Conservation (phyloP, 2,329 filamentous ascomycete species). For the Beauveria medogensis region DNA sequence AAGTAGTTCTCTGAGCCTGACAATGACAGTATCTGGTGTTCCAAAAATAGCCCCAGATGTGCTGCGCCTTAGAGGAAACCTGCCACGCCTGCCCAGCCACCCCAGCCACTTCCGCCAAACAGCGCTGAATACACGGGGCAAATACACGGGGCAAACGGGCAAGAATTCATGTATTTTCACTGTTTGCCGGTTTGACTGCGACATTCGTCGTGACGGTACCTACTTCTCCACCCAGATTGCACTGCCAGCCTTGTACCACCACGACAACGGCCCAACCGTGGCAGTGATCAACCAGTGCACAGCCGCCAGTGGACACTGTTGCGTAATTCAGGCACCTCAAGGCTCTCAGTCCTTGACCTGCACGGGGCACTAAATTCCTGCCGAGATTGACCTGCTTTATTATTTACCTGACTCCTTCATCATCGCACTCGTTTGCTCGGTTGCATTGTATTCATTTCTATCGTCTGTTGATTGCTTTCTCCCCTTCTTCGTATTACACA, state of each 20-base stretch:
- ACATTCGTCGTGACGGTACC: background rate
- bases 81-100: background rate
- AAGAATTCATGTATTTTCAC: background rate
- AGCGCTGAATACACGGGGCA: background rate
- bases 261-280: background rate
- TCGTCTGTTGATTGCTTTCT: background rate
- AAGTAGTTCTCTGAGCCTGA: too few species aligned
- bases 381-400: background rate
- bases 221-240: background rate
- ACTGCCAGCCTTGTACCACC: background rate
- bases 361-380: background rate
- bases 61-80: background rate
- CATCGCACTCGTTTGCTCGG: background rate
- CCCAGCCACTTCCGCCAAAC: background rate
- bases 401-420: background rate
- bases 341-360: background rate
- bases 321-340: slow-evolving; percentile 5
- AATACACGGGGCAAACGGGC: background rate
- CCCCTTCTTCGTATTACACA: background rate
- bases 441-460: background rate
- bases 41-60: background rate
- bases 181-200: background rate
- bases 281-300: background rate
- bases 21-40: background rate
- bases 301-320: background rate